Evolutionary conservation across 1,284 basidiomycete species (phyloP).

Genomic region (Amylostereum areolatum): DNA sequence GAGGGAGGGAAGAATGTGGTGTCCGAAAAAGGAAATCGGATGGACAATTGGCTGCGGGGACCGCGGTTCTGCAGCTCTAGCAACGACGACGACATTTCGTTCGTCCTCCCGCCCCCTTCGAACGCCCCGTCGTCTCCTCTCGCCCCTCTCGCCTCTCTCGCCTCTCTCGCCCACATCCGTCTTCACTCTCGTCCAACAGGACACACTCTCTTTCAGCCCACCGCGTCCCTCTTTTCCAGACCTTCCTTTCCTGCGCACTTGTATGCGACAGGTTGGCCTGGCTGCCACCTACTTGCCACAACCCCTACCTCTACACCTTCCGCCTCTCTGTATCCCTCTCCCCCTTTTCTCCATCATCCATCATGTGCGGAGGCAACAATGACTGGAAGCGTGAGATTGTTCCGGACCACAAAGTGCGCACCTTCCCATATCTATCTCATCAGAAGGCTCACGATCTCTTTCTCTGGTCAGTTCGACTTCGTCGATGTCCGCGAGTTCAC

Average conservation of each 20-base stretch:
- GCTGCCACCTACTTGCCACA: conserved; percentile 28
- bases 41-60: conserved; percentile 2
- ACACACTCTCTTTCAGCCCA: conserved; percentile 1
- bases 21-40: conserved; percentile 7
- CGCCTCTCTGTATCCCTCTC: conserved; percentile 14
- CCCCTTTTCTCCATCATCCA: conserved; percentile 15
- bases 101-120: not conserved
- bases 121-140: conserved; percentile 12
- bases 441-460: conserved; percentile 3
- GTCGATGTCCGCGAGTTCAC: conserved; percentile 91
- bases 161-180: not conserved
- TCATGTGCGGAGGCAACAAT: conserved; percentile 76
- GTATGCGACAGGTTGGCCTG: conserved; percentile 66
- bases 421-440: not conserved
- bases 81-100: not conserved
- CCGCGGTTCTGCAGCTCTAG: conserved; percentile 10
- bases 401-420: conserved; percentile 88
- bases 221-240: conserved; percentile 14
- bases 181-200: conserved; percentile 9
- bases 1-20: conserved; percentile 2
- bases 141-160: not conserved
- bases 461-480: conserved; percentile 81
- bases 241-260: conserved; percentile 20
- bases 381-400: conserved; percentile 91
- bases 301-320: conserved; percentile 20